phyloP scores from a whole-genome alignment of 306 rosid genomes.

The Dalbergia oliveri region DNA sequence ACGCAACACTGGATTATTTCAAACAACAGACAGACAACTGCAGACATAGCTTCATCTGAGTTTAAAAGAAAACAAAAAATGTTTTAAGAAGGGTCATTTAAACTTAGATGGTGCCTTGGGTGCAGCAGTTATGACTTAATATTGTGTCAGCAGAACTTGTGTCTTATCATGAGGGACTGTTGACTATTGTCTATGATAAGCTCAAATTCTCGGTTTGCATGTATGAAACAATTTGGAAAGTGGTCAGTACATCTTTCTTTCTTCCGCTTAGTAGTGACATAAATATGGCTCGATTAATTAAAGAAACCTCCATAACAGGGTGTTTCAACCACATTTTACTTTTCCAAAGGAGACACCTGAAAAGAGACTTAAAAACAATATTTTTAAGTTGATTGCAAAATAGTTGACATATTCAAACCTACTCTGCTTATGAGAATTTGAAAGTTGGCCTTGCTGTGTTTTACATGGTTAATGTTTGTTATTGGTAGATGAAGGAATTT shows the following conservation, averaged over 20 bases:
- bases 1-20: slow-evolving; percentile 28
- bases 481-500: too few relatives aligned
- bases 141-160: slow-evolving; percentile 14
- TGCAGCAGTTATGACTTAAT: slow-evolving; percentile 13
- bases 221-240: not conserved
- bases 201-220: slow-evolving; percentile 22
- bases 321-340: too few relatives aligned
- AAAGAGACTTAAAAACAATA: too few relatives aligned
- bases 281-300: not conserved
- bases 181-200: not conserved
- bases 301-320: too few relatives aligned
- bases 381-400: too few relatives aligned
- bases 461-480: too few relatives aligned
- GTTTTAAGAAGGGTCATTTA: not conserved
- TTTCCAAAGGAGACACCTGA: too few relatives aligned
- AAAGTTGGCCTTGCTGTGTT: too few relatives aligned
- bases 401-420: too few relatives aligned
- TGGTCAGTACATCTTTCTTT: not conserved
- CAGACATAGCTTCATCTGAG: not conserved
- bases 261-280: not conserved
- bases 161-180: not conserved
- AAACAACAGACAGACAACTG: slow-evolving; percentile 6
- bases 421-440: too few relatives aligned
- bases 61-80: not conserved
- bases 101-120: not conserved